These are phyloP conservation scores for Aspergillus sparsus DNA, from an alignment of 495 filamentous ascomycete genomes.

Conservation along the genomic window DNA sequence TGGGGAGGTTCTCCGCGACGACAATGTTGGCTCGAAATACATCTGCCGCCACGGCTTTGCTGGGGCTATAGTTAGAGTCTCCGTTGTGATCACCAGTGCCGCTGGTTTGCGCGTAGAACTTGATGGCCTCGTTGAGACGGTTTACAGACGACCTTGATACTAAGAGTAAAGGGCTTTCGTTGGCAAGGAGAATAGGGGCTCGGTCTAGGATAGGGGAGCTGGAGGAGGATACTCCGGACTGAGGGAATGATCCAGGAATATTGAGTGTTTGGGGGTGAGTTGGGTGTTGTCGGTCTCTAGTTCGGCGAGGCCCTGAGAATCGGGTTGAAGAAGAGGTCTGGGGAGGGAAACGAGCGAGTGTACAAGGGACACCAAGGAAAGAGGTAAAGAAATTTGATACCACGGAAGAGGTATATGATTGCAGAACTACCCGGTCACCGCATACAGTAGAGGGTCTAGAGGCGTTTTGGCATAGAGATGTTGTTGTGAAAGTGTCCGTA, in stretches of 20 bases:
- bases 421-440: conserved; percentile 69
- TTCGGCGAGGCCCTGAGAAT: conserved; percentile 53
- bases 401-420: conserved; percentile 62
- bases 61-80: not conserved
- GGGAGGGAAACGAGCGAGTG: conserved; percentile 76
- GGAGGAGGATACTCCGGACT: conserved; percentile 38
- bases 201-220: conserved; percentile 11
- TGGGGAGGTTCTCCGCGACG: conserved; percentile 55
- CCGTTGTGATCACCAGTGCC: conserved; percentile 18
- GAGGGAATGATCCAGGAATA: conserved; percentile 62
- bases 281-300: not conserved
- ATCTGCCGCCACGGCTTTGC: conserved; percentile 62
- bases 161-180: conserved; percentile 88
- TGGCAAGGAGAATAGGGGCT: conserved; percentile 76
- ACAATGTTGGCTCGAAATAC: conserved; percentile 86
- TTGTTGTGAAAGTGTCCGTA: conserved; percentile 51
- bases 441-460: conserved; percentile 66
- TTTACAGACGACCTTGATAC: conserved; percentile 81
- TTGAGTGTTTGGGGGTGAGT: conserved; percentile 36
- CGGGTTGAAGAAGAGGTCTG: conserved; percentile 51
- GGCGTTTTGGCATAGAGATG: conserved; percentile 36
- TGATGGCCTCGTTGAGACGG: conserved; percentile 70
- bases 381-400: conserved; percentile 74
- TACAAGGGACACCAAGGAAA: conserved; percentile 72
- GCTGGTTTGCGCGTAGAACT: conserved; percentile 39